Conservation (phyloP, 2,329 filamentous ascomycete species). For the Aspergillus persii region DNA sequence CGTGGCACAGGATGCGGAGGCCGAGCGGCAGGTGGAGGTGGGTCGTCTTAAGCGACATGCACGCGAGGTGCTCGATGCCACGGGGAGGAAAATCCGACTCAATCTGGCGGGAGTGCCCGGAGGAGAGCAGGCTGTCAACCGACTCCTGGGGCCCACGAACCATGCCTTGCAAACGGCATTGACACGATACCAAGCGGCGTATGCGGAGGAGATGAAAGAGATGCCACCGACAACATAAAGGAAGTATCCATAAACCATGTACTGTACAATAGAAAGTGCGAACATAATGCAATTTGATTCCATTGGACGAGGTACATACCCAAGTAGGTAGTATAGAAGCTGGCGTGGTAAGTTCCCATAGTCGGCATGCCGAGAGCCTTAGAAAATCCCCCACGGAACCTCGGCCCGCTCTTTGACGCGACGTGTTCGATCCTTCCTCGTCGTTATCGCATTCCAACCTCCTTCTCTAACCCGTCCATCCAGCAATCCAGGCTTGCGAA, state of each 20-base stretch:
- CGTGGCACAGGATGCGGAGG: conserved; percentile 77
- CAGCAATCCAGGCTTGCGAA: neutral
- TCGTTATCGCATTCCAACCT: neutral
- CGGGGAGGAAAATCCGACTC: conserved; percentile 70
- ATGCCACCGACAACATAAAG: neutral
- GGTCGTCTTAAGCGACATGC: conserved; percentile 67
- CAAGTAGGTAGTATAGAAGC: neutral
- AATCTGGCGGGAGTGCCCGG: conserved; percentile 67
- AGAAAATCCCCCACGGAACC: conserved; percentile 24
- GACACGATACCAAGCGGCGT: conserved; percentile 67
- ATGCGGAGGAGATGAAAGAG: conserved; percentile 58
- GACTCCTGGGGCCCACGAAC: conserved; percentile 72
- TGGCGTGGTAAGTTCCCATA: no score
- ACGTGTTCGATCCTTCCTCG: conserved; percentile 27
- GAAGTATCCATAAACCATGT: neutral
- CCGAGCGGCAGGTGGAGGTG: conserved; percentile 66
- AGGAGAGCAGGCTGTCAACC: conserved; percentile 71
- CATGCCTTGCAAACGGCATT: conserved; percentile 68
- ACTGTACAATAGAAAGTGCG: conserved; percentile 14
- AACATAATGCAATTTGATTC: neutral
- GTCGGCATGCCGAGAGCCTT: conserved; percentile 29
- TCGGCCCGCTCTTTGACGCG: conserved; percentile 59
- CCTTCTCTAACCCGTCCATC: conserved; percentile 1
- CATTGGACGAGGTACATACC: neutral
- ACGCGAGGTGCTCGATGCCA: conserved; percentile 66